Conservation (phyloP, 179 eudicot genomes). For the Pouteria campechiana region DNA sequence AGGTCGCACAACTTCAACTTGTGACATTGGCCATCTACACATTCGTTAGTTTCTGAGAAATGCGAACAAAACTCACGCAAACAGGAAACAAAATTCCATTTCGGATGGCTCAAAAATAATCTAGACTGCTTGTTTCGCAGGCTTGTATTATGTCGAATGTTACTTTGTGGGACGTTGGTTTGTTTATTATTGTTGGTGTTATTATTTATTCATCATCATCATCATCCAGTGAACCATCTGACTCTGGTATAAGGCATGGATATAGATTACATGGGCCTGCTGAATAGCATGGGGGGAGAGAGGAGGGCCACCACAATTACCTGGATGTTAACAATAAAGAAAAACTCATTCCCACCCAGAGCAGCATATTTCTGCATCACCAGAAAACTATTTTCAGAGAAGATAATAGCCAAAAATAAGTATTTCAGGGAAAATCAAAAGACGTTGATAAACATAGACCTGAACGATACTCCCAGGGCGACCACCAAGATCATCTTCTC, state of each 20-base stretch:
- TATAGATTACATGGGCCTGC: not conserved
- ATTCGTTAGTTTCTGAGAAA: too few relatives aligned
- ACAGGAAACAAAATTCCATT: too few relatives aligned
- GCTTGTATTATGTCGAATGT: too few relatives aligned
- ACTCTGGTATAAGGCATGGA: not conserved
- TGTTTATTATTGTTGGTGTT: too few relatives aligned
- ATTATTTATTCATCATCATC: not conserved
- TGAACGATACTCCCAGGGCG: slow-evolving; percentile 61
- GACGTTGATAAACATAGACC: slow-evolving; percentile 29
- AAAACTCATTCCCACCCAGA: slow-evolving; percentile 55
- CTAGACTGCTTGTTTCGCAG: too few relatives aligned
- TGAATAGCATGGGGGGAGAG: not conserved
- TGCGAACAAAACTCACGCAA: too few relatives aligned
- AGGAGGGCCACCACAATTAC: slow-evolving; percentile 6
- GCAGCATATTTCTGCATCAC: slow-evolving; percentile 46
- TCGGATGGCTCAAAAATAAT: too few relatives aligned
- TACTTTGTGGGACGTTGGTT: too few relatives aligned
- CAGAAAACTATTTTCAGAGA: not conserved
- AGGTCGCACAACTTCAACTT: too few relatives aligned
- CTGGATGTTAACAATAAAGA: slow-evolving; percentile 63
- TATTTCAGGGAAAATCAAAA: too few relatives aligned
- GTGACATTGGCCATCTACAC: too few relatives aligned
- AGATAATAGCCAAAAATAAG: too few relatives aligned
- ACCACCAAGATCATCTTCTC: slow-evolving; percentile 64
- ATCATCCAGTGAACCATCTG: not conserved